These are phyloP conservation scores for Rubia peregrina DNA, from an alignment of 305 asterid genomes.

Conservation along the genomic window DNA sequence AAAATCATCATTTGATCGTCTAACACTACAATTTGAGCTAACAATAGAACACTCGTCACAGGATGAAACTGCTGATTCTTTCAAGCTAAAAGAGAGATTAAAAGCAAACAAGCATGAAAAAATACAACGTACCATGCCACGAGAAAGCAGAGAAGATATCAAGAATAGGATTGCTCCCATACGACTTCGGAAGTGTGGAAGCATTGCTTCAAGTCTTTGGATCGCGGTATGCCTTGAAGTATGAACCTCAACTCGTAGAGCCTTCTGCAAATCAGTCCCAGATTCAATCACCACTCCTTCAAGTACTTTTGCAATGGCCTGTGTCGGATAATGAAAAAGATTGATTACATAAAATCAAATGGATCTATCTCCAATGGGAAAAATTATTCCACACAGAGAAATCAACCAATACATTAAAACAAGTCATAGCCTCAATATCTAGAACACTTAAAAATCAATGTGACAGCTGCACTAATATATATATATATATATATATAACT, in stretches of 20 bases:
- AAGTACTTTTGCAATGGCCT: slow-evolving; percentile 62
- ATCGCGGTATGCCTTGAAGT: slow-evolving; percentile 44
- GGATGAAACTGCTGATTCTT: background rate
- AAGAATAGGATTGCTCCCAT: slow-evolving; percentile 86
- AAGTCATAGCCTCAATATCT: background rate
- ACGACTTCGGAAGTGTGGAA: slow-evolving; percentile 82
- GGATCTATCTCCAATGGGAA: background rate
- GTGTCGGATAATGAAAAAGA: slow-evolving; percentile 12
- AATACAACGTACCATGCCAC: slow-evolving; percentile 65
- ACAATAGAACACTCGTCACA: background rate
- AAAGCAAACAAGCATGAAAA: background rate
- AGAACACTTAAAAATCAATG: background rate
- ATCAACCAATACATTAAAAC: background rate
- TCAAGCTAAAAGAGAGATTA: slow-evolving; percentile 5
- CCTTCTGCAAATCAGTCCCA: slow-evolving; percentile 61
- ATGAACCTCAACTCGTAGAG: slow-evolving; percentile 49
- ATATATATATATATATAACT: too few species aligned
- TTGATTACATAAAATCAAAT: background rate
- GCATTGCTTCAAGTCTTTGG: slow-evolving; percentile 55
- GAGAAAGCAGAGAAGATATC: slow-evolving; percentile 78
- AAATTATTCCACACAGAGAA: background rate
- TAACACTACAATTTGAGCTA: background rate
- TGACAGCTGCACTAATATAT: background rate
- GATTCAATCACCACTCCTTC: slow-evolving; percentile 73
- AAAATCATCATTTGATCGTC: background rate